Evolutionary conservation across 2,329 filamentous ascomycete species (phyloP), one percentile per base, ranked within the genome.

Genomic region (Neofusicoccum parvum): DNA sequence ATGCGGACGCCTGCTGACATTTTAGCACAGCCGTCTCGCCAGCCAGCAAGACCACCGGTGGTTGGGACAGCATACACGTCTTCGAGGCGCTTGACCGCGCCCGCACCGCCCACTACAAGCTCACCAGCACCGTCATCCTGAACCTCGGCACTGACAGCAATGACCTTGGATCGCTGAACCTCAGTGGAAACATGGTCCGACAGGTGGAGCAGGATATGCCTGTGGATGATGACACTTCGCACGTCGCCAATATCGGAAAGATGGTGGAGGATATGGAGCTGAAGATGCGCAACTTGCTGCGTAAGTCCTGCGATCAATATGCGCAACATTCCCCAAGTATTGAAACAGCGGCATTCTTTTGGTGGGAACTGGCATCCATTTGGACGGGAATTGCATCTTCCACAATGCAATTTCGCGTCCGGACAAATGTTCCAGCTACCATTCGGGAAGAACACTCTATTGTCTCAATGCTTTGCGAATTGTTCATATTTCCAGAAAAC

Each of bases 241-340:
- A 99, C 83, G 95, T 99, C 72, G 92, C 91, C 72, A 99, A 99
- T 80, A 92, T 98, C 67, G 95, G 95, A 64, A 80, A 90, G 69
- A 85, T 99, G 75, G 94, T 99, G 62, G 95, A 99, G 84, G 95
- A 99, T 79, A 98, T 99, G 95, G 95, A 99, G 82, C 88, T 97
- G 77, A 97, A 97, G 86, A 98, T 99, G 95, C 88, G 95, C 70
- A 99, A 99, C 80, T 80, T 98, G 79, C 83, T 99, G 41, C 56
- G 56, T 60, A 49, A 60, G 56, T 60, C 2, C 10, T n/a, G 11
- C 10, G 17, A 7, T n/a, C 10, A 14, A 37, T 15, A 10, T 5
- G 6, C 6, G 9, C 23, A 36, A 10, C 2, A 15, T 32, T 9
- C 46, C 27, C 27, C 27, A 32, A 32, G 27, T 5, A 32, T 32